Base-by-base conservation (phyloP, 1,284 basidiomycete genomes). In the Mycena citricolor region DNA sequence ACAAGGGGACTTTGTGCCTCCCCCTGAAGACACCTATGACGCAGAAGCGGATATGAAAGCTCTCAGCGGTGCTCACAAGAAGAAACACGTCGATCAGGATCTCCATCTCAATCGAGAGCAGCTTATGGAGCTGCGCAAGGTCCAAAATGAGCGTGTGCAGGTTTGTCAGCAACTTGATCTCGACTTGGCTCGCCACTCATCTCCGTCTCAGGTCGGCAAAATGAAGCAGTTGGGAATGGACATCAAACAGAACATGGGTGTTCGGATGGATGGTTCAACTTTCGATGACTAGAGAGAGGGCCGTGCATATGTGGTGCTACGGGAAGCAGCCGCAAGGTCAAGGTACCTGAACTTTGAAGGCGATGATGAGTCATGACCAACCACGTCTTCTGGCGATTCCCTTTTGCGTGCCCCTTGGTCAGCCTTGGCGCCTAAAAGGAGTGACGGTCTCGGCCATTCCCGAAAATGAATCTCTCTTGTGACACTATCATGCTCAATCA, bases 221-320 rank as follows among this genome's bases (percentile, higher is more conserved):
- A 89, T 90, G 86, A 90, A 90, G 60, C 66, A 81, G 21, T 61
- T 91, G 19, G 89, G 89, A 0, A 86, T 91, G 84, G 84, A 90
- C 16, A 71, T 90, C 37, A 86, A 84, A 57, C 77, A 82, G 59
- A 87, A 71, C 54, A 81, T 89, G 74, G 88, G 87, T 32, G 86
- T 90, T 19, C 70, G 87, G 38, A 90, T 89, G 86, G 88, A 90
- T 47, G 76, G 76, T 25, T 69, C 66, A 17, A 55, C 67, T 60
- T 74, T 79, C 54, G 77, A 79, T 20, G 73, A 60, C 33, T 69
- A n/a, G n/a, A n/a, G n/a, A n/a, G n/a, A n/a, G n/a, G n/a, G n/a
- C n/a, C n/a, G n/a, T n/a, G n/a, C n/a, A n/a, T n/a, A n/a, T n/a
- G n/a, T n/a, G n/a, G n/a, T n/a, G n/a, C n/a, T n/a, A n/a, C n/a